Base-by-base conservation (phyloP, 768 basidiomycete species). In the Podaxis sp. region DNA sequence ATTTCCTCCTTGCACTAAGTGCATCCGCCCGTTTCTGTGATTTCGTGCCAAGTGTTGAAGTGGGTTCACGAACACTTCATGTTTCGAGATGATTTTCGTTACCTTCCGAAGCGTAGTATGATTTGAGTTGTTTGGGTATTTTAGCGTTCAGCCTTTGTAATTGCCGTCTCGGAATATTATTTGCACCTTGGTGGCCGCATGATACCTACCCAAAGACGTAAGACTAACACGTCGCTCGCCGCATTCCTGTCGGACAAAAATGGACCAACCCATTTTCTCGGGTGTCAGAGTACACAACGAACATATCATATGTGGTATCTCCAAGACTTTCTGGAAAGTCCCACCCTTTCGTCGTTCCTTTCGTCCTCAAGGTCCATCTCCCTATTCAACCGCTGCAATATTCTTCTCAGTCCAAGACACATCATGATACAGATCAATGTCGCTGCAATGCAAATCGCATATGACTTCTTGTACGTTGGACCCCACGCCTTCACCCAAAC, bases 401-500 rank as follows among this genome's bases (percentile, higher is more conserved):
- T 75, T 17, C 65, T 65, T 55, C 81, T 76, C 70, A 87, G 84
- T 17, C 72, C 61, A 67, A 79, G 76, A 64, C 79, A 80, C 75
- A 87, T 79, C 27, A 82, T 65, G 37, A 86, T 82, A 5, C 80
- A 75, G 36, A 81, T 59, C 4, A 78, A 80, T 66, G 77, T 85
- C 63, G 82, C 79, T 56, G 82, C 76, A 51, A 90, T 87, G 75
- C 88, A 91, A 62, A 95, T 89, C 24, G 80, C 83, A 74, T 87
- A 95, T 1, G 90, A 90, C 47, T 81, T 78, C 11, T 73, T 74
- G 72, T 94, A 94, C 0, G 82, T 81, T 12, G 87, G 89, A 3
- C 88, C 90, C 89, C 89, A 93, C 4, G 72, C 65, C 47, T 72
- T 74, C 5, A 87, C 89, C 87, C 89, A 93, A 24, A 85, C 75